Conservation (phyloP, 768 basidiomycete genomes). For the Lyophyllum shimeji region DNA sequence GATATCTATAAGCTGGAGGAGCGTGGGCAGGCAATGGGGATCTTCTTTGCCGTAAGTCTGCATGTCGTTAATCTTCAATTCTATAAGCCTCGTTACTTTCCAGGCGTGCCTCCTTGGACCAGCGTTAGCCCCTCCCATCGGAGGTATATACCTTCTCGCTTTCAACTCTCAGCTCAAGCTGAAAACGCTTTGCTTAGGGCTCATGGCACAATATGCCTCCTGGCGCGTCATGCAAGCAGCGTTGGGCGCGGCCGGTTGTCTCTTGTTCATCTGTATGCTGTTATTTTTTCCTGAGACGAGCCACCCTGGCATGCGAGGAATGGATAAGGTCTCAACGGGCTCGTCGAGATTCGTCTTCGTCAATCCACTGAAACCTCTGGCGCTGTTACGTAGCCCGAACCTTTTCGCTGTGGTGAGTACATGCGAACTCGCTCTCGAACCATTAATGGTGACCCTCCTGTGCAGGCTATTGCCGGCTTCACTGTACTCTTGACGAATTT, state of each 20-base stretch:
- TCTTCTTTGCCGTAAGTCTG: conserved; percentile 34
- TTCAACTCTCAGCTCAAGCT: neutral
- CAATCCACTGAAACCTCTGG: conserved; percentile 57
- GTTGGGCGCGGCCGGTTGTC: conserved; percentile 39
- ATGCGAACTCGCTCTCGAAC: neutral
- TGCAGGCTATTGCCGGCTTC: conserved; percentile 30
- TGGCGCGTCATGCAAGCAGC: conserved; percentile 62
- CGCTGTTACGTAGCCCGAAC: conserved; percentile 59
- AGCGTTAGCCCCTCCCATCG: conserved; percentile 57
- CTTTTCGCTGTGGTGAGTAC: conserved; percentile 50
- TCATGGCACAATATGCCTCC: conserved; percentile 49
- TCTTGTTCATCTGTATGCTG: conserved; percentile 38
- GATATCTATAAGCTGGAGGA: conserved; percentile 62
- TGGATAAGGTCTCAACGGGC: conserved; percentile 41
- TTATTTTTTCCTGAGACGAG: conserved; percentile 66
- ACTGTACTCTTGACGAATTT: conserved; percentile 36
- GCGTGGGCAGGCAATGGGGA: conserved; percentile 41
- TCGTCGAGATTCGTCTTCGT: conserved; percentile 40
- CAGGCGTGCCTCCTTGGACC: conserved; percentile 58
- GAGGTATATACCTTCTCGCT: conserved; percentile 36
- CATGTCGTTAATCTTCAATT: too few relatives aligned
- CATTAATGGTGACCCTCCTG: neutral
- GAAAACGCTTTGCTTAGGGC: conserved; percentile 28
- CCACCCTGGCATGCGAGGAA: conserved; percentile 55
- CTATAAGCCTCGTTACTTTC: neutral